Base-by-base conservation (phyloP, 2,329 filamentous ascomycete species). In the Pleoardoris graminearum region DNA sequence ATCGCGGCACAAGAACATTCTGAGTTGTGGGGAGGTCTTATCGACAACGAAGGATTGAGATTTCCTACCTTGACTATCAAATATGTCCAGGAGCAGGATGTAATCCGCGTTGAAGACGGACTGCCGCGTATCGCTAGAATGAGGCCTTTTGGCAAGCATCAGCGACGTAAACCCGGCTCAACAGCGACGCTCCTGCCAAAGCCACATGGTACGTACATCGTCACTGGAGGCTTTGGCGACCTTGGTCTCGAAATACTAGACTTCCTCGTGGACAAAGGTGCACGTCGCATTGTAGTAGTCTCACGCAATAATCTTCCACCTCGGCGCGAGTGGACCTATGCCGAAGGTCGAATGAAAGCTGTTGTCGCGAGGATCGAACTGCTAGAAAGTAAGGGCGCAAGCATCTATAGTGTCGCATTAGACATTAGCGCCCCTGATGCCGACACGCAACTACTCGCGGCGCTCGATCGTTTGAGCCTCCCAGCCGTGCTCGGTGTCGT, bases 151-250 rank as follows among this genome's bases (percentile, higher is more conserved):
- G 48, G 58, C 10, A 63, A 59, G 25, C 51, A 55, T 4, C 57
- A 65, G 47, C 14, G 69, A 59, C 8, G 63, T 64, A 41, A 52
- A 16, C 27, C 38, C 35, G 42, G 49, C 10, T 32, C 21, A 5
- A 52, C 32, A 16, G 57, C 44, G 1, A 50, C 46, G 10, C 22
- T 64, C 2, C 4, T 61, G 3, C 69, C 69, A 7, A 23, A 63
- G 70, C 19, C 64, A 65, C 63, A 72, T n/a, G 75, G 76, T 2
- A 77, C 76, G 0, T 79, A 79, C 51, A 25, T 79, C 16, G 70
- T 79, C 22, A 76, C 76, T 12, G 75, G 76, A 36, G 75, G 75
- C 1, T 61, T 77, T 12, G 75, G 76, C 1, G 69, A 67, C 10
- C 66, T 79, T 2, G 77, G 76, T 1, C 66, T 78, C 3, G 70